These are phyloP conservation scores for grape (Vitis vinifera) DNA, from an alignment of 164 flowering plant genomes.

Conservation along the genomic window ASM3070453v1 NC_081807.1:16497501-16498000, in stretches of 20 bases:
- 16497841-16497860: constrained; percentile 48
- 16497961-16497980: constrained; percentile 43
- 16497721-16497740: not conserved
- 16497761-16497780: constrained; percentile 13
- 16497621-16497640: no score
- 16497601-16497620: no score
- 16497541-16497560: not conserved
- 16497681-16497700: no score
- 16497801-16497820: constrained; percentile 68
- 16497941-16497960: constrained; percentile 47
- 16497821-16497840: constrained; percentile 88
- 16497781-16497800: constrained; percentile 85
- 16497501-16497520: no score
- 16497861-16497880: constrained; percentile 96
- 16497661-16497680: no score
- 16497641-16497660: no score
- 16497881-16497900: constrained; percentile 80
- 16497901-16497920: constrained; percentile 89
- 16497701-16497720: no score
- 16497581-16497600: not conserved
- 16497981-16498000: not conserved
- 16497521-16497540: not conserved
- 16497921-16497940: constrained; percentile 19
- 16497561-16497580: not conserved
- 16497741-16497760: not conserved